Conservation (phyloP, 1,284 basidiomycete genomes). For the Hymenochaete sp. region DNA sequence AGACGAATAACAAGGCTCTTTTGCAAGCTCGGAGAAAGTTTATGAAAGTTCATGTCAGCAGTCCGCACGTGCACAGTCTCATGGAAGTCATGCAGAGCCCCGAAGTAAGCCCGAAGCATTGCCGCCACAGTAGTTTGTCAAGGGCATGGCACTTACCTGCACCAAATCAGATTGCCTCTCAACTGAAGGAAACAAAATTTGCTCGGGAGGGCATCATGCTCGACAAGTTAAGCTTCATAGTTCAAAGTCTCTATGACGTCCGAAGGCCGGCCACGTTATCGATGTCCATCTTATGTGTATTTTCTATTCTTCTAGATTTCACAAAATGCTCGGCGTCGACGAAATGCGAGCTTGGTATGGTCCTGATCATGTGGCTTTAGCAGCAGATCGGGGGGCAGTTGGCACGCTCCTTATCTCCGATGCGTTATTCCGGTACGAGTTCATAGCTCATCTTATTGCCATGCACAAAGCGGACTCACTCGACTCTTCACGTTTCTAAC, state of each 20-base stretch:
- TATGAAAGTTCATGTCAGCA: constrained; percentile 86
- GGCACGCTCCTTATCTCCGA: constrained; percentile 95
- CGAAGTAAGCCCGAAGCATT: constrained; percentile 47
- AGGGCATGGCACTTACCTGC: background rate
- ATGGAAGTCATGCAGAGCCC: constrained; percentile 93
- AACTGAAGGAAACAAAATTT: constrained; percentile 96
- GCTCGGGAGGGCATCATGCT: constrained; percentile 88
- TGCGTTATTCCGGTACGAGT: constrained; percentile 77
- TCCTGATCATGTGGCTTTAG: constrained; percentile 86
- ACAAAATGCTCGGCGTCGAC: constrained; percentile 92
- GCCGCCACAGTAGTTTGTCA: constrained; percentile 3
- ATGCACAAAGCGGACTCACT: constrained; percentile 3
- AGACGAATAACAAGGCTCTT: constrained; percentile 78
- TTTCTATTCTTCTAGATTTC: constrained; percentile 54
- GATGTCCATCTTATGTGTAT: background rate
- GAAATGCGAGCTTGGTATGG: constrained; percentile 99
- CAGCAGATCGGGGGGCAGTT: constrained; percentile 88
- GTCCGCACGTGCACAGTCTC: constrained; percentile 92
- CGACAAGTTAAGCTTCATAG: constrained; percentile 54
- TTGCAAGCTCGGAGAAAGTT: constrained; percentile 74
- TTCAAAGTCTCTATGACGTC: background rate
- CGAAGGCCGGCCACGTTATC: constrained; percentile 3
- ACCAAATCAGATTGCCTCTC: constrained; percentile 47
- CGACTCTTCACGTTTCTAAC: constrained; percentile 4
- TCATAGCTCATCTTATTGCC: constrained; percentile 1